Evolutionary conservation across 2,329 filamentous ascomycete genomes (phyloP), one percentile per base, ranked within the genome.

Genomic region (Cadophora sp.): DNA sequence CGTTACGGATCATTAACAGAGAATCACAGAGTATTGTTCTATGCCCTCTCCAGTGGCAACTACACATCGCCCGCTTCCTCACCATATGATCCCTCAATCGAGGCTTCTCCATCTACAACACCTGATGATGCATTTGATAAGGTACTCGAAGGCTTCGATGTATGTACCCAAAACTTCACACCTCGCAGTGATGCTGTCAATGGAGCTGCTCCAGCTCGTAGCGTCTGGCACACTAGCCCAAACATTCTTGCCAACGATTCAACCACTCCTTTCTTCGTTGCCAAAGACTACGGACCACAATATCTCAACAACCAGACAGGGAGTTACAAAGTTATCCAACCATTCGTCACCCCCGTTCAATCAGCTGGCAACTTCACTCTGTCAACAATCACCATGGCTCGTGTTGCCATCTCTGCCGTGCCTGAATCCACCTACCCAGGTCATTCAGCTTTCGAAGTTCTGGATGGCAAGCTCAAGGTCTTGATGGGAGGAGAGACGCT

Each of bases 251-350:
- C 76, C 6, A 33, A 51, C 1, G 69, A 78, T 64, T 67, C 73
- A 0, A 67, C 67, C 1, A 77, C 77, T 14, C 80, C 81, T 1
- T 81, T 80, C 70, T 83, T 80, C 67, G 67, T 83, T 45, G 82
- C 82, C 39, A 83, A 82, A 68, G 78, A 80, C 69, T 81, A 80
- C 65, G 82, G 82, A 0, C 80, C 81, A 11, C 83, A 82, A 70
- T 82, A 80, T 65, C 76, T 84, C 4, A 80, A 79, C 70, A 73
- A 73, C 22, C 48, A 66, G 14, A 30, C 27, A 1, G 71, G 73
- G 20, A 78, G 77, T 51, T 83, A 83, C 72, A 78, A 81, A 70
- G 76, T 84, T 64, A 73, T 84, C 2, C 78, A 80, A 68, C 81
- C 82, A 1, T 78, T 83, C 41, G 78, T 82, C 18, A 81, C 81